These are phyloP conservation scores for Boeremia exigua DNA, from an alignment of 2,329 filamentous ascomycete genomes.

Conservation along the genomic window DNA sequence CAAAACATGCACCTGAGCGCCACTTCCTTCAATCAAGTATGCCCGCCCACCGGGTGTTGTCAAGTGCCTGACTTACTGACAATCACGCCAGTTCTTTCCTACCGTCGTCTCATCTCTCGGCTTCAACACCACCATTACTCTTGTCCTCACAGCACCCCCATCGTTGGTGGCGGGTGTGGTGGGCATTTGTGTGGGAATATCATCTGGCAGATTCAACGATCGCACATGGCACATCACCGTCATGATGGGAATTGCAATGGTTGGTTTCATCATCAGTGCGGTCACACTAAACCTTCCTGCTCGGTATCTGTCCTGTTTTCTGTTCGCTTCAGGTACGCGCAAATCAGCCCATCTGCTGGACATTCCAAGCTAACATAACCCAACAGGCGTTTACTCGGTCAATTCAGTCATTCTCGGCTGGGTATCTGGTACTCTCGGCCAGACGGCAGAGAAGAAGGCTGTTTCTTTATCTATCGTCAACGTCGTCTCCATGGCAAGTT, in stretches of 20 bases:
- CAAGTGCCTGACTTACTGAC: background rate
- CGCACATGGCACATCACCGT: slow-evolving; percentile 50
- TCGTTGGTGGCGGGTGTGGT: slow-evolving; percentile 30
- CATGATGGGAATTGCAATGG: slow-evolving; percentile 44
- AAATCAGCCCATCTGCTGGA: background rate
- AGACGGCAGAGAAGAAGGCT: slow-evolving; percentile 54
- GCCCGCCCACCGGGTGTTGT: background rate
- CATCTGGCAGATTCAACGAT: slow-evolving; percentile 49
- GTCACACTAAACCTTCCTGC: slow-evolving; percentile 47
- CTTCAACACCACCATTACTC: slow-evolving; percentile 58
- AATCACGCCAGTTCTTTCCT: slow-evolving; percentile 48
- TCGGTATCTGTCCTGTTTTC: slow-evolving; percentile 35
- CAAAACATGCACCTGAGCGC: slow-evolving; percentile 60
- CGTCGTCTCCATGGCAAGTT: slow-evolving; percentile 47
- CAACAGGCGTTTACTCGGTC: slow-evolving; percentile 27
- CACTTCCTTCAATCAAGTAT: slow-evolving; percentile 52
- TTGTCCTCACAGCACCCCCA: slow-evolving; percentile 54
- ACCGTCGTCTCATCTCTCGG: slow-evolving; percentile 58
- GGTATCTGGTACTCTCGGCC: slow-evolving; percentile 50
- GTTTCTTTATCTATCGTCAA: slow-evolving; percentile 53
- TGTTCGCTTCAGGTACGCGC: slow-evolving; percentile 34
- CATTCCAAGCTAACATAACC: background rate
- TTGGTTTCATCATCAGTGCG: slow-evolving; percentile 48
- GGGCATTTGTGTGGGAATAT: slow-evolving; percentile 41
- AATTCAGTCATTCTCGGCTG: slow-evolving; percentile 48